Base-by-base conservation (phyloP, 345 rosid species). In the Eucalyptus virginea region DNA sequence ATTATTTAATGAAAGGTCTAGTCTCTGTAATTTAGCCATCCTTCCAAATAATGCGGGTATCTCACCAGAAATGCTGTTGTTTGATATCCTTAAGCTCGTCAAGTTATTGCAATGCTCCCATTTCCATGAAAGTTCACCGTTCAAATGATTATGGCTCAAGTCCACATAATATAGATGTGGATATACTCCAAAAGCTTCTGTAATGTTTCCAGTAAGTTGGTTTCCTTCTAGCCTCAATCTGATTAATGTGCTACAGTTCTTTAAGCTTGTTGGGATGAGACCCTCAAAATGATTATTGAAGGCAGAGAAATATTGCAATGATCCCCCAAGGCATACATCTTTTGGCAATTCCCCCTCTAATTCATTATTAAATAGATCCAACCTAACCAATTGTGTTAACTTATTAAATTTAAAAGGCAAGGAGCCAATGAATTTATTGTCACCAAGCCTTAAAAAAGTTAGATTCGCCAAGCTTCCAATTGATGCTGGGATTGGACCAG, bases 401-500 rank as follows among this genome's bases (percentile, higher is more conserved):
- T 32, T 69, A 69, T 69, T 69, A 0, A 69, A 32, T 69, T 32
- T 1, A 32, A 18, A 32, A 17, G 80, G 13, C 80, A 69, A 69
- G 24, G 80, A 69, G 1, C 80, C 42, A 17, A 17, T 1, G 42
- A 69, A 69, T 32, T 69, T 69, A 3, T 69, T 69, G 7, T 4
- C 12, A 7, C 2, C 1, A 32, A 67, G 2, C 11, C 0, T 0
- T 7, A 67, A 16, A 1, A 0, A 0, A 8, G 40, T n/a, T 8
- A 67, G 11, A 67, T 67, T 67, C 0, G 23, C 11, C 40, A 67
- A 9, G 80, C 11, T 32, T 67, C 80, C 80, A 8, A 67, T 32
- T 4, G 5, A 62, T 28, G 69, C 1, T 0, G 69, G 69, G 34
- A 62, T 62, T 30, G 17, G 1, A 62, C 69, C 34, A 0, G 18